Evolutionary conservation across 2,329 filamentous ascomycete genomes (phyloP).

Genomic region (Aotearoamyces nothofagi): DNA sequence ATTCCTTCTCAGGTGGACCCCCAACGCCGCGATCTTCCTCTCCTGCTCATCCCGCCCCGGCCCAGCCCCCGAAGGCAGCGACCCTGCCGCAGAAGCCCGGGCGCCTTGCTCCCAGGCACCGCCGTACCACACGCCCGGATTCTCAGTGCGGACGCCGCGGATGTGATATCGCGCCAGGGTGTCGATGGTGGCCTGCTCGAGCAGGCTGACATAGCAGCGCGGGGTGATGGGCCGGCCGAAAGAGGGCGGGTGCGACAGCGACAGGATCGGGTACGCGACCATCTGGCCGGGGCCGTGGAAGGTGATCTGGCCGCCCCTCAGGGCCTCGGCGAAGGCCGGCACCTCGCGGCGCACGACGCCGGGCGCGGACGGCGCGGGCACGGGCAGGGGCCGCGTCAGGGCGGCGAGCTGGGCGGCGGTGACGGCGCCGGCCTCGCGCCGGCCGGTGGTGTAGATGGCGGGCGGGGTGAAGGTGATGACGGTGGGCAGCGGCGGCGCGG

Average conservation of each 20-base stretch:
- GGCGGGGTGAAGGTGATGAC: conserved; percentile 61
- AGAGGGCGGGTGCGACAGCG: conserved; percentile 45
- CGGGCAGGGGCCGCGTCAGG: conserved; percentile 19
- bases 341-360: not conserved
- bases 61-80: conserved; percentile 7
- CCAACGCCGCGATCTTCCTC: conserved; percentile 77
- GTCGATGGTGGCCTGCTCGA: conserved; percentile 63
- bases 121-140: conserved; percentile 76
- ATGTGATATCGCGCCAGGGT: conserved; percentile 47
- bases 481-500: conserved; percentile 16
- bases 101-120: conserved; percentile 13
- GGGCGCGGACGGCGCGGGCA: conserved; percentile 3
- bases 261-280: conserved; percentile 84
- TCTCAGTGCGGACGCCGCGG: conserved; percentile 44
- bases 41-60: conserved; percentile 18
- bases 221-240: conserved; percentile 35
- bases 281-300: conserved; percentile 92
- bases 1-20: conserved; percentile 78
- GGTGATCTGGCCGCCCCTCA: conserved; percentile 79
- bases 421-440: conserved; percentile 49
- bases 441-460: conserved; percentile 81
- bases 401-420: conserved; percentile 27
- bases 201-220: conserved; percentile 58
- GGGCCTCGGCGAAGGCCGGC: conserved; percentile 21
- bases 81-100: too few relatives aligned